Conservation (phyloP, 2,329 filamentous ascomycete genomes). For the Raffaelea arxii region DNA sequence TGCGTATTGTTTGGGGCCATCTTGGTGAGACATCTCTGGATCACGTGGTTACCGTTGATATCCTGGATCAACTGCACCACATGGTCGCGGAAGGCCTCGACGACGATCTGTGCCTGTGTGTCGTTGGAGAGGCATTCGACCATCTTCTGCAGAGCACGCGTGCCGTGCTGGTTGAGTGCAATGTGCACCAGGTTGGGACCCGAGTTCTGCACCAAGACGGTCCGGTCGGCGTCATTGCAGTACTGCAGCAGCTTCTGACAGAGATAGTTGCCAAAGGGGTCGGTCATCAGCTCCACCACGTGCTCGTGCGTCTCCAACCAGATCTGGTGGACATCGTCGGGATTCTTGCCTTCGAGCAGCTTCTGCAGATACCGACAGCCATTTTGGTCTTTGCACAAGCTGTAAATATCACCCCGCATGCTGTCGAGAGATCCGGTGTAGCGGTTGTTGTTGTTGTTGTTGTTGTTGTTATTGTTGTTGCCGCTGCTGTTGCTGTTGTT, state of each 20-base stretch:
- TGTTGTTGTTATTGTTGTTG: slow-evolving; percentile 58
- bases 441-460: slow-evolving; percentile 56
- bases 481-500: too few species aligned
- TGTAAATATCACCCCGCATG: slow-evolving; percentile 75
- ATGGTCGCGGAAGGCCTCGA: slow-evolving; percentile 67
- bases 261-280: slow-evolving; percentile 97
- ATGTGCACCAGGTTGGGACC: slow-evolving; percentile 82
- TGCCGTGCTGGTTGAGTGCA: slow-evolving; percentile 94
- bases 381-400: slow-evolving; percentile 94
- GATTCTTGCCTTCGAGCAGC: slow-evolving; percentile 84
- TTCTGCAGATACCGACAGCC: slow-evolving; percentile 95
- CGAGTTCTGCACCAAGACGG: slow-evolving; percentile 82
- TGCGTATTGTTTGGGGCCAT: slow-evolving; percentile 74
- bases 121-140: slow-evolving; percentile 89
- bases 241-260: slow-evolving; percentile 97
- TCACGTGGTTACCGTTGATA: slow-evolving; percentile 96
- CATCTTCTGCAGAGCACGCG: slow-evolving; percentile 96
- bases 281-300: slow-evolving; percentile 96
- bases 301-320: slow-evolving; percentile 89
- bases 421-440: slow-evolving; percentile 79
- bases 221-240: slow-evolving; percentile 91
- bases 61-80: slow-evolving; percentile 96
- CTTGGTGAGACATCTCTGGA: slow-evolving; percentile 98
- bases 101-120: slow-evolving; percentile 80
- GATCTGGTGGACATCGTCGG: slow-evolving; percentile 81